Evolutionary conservation across 192 early-diverging fungal genomes (phyloP), one percentile per base, ranked within the genome.

Genomic region (Cladochytrium replicatum): DNA sequence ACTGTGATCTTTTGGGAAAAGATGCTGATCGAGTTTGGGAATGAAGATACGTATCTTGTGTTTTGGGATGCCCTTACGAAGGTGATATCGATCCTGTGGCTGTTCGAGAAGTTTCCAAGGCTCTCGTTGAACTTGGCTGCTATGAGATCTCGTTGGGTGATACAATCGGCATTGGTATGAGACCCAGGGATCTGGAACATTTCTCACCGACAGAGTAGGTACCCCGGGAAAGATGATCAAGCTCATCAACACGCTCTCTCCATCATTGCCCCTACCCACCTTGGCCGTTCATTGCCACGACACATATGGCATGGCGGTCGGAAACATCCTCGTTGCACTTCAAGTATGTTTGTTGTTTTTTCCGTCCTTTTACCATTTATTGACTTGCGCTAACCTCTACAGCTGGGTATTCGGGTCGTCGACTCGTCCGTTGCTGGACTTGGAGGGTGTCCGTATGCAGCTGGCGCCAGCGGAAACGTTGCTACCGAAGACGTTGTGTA

Each of bases 111-210:
- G 82, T 93, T 3, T 68, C 89, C 0, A 72, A 84, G 37, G 67
- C 68, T 15, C 57, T 98, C 45, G 62, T 76, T 13, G 85, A 87
- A 11, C 83, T 93, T 78, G 94, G 94, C 22, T 98, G 94, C 66
- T 93, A 94, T 54, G 94, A 98, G 59, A 89, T 98, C 19, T 90
- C 88, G 17, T 67, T 98, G 24, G 91, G 89, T 11, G 94, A 98
- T 56, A 98, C 94, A 6, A 98, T 94, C 58, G 94, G 94, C 29
- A 84, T 92, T 30, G 92, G 85, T 8, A 83, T 28, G 13, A 4
- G 3, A 11, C 83, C 81, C 85, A 15, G 71, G 71, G 29, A 63
- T 56, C 43, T 41, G 57, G 2, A 17, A 1, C 17, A 26, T 13
- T 9, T 15, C 46, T 11, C 3, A 31, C 28, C 29, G n/a, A 2